These are phyloP conservation scores for Berkeleyomyces basicola DNA, from an alignment of 2,329 filamentous ascomycete genomes.

Conservation along the genomic window DNA sequence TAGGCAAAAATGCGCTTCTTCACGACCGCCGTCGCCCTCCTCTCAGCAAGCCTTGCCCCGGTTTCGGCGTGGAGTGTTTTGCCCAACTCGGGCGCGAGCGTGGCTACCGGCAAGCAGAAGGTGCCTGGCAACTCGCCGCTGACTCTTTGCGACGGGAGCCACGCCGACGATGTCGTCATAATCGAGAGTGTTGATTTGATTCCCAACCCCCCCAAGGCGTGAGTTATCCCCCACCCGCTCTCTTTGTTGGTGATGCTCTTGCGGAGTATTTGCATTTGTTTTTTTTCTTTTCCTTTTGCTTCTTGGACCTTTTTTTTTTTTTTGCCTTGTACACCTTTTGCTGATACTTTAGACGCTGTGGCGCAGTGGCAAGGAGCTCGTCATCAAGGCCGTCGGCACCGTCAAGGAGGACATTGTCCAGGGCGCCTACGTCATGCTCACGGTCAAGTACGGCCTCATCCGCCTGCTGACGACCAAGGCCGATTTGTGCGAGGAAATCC, in stretches of 20 bases:
- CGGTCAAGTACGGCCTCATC: constrained; percentile 91
- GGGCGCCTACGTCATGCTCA: constrained; percentile 65
- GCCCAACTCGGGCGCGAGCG: constrained; percentile 17
- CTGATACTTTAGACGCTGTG: not conserved
- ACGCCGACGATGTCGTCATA: constrained; percentile 50
- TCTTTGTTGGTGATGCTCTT: not conserved
- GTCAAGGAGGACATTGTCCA: constrained; percentile 55
- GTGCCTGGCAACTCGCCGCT: constrained; percentile 80
- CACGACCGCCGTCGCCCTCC: constrained; percentile 27
- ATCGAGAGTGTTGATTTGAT: constrained; percentile 65
- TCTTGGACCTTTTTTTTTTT: not conserved
- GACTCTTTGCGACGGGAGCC: constrained; percentile 53
- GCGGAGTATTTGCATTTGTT: constrained; percentile 11
- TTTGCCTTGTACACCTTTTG: not conserved
- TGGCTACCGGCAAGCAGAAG: constrained; percentile 30
- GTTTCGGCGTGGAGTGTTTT: constrained; percentile 29
- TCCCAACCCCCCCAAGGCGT: constrained; percentile 82
- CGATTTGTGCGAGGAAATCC: constrained; percentile 77
- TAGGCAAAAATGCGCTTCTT: constrained; percentile 14
- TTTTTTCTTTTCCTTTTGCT: constrained; percentile 13
- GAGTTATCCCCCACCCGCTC: constrained; percentile 25
- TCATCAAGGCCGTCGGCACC: constrained; percentile 63
- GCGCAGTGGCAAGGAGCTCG: constrained; percentile 55
- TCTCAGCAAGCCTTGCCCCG: constrained; percentile 30
- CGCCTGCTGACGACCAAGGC: constrained; percentile 64